Conservation (phyloP, 1,139 yeast species). For the Blastobotrys persicus region DNA sequence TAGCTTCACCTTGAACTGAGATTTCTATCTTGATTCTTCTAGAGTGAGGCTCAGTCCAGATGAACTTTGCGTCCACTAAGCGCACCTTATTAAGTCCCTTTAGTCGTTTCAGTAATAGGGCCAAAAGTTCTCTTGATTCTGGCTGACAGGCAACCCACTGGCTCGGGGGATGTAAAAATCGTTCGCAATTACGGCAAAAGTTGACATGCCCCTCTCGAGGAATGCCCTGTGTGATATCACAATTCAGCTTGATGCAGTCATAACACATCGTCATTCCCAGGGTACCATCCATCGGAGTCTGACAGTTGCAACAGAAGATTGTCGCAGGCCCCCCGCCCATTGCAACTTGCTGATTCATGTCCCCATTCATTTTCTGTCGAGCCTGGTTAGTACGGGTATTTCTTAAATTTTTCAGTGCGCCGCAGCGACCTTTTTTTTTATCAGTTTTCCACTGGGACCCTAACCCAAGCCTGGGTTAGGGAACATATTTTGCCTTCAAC, state of each 20-base stretch:
- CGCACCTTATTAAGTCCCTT: constrained; percentile 88
- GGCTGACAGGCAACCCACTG: constrained; percentile 92
- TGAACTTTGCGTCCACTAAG: constrained; percentile 87
- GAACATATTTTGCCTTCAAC: no score
- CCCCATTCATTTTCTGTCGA: background rate
- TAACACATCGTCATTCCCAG: constrained; percentile 92
- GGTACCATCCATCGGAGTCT: constrained; percentile 96
- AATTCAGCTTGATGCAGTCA: constrained; percentile 92
- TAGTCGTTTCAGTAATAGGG: constrained; percentile 81
- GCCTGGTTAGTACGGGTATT: background rate
- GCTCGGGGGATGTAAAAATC: constrained; percentile 90
- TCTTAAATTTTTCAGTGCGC: background rate
- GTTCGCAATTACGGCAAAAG: constrained; percentile 95
- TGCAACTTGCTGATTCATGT: constrained; percentile 6
- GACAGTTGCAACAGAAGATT: constrained; percentile 96
- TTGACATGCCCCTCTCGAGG: constrained; percentile 93
- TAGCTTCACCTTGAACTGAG: constrained; percentile 96
- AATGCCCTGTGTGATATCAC: constrained; percentile 92
- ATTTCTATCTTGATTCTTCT: constrained; percentile 87
- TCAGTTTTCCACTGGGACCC: background rate
- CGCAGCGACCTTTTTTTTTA: background rate
- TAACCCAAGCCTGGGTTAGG: background rate
- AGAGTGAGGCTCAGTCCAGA: constrained; percentile 99
- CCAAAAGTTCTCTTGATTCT: constrained; percentile 89
- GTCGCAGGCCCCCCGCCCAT: constrained; percentile 42